Evolutionary conservation across 1,139 yeast genomes (phyloP).

Genomic region (Lodderomyces theae): DNA sequence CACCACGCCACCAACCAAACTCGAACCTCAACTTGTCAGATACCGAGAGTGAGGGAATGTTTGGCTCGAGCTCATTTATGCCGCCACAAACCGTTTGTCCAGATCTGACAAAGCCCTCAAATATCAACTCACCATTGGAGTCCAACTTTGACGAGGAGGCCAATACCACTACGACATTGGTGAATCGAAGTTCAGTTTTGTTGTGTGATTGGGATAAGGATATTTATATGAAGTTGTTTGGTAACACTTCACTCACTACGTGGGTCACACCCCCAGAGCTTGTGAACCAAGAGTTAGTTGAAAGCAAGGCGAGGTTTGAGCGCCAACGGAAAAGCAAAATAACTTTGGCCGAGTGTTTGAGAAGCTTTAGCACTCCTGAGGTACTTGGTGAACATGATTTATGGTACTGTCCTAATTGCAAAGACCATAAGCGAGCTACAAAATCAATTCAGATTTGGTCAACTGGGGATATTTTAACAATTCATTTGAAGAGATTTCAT

Average conservation of each 20-base stretch:
- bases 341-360: slow-evolving; percentile 71
- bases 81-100: slow-evolving; percentile 21
- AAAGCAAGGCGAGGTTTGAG: slow-evolving; percentile 37
- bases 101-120: slow-evolving; percentile 23
- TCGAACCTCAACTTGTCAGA: slow-evolving; percentile 15
- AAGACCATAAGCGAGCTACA: slow-evolving; percentile 86
- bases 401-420: slow-evolving; percentile 92
- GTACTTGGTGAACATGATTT: slow-evolving; percentile 84
- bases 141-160: slow-evolving; percentile 8
- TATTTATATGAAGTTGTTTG: slow-evolving; percentile 50
- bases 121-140: slow-evolving; percentile 23
- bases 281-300: slow-evolving; percentile 53
- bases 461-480: slow-evolving; percentile 83
- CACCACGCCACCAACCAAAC: slow-evolving; percentile 8
- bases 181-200: slow-evolving; percentile 45
- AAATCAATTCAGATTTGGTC: slow-evolving; percentile 91
- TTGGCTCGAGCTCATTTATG: slow-evolving; percentile 28
- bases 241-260: slow-evolving; percentile 42
- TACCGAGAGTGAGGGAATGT: slow-evolving; percentile 22
- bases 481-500: slow-evolving; percentile 88
- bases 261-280: slow-evolving; percentile 54
- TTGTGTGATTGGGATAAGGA: slow-evolving; percentile 71
- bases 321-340: slow-evolving; percentile 49
- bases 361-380: slow-evolving; percentile 76
- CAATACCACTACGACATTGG: slow-evolving; percentile 15